phyloP scores from a whole-genome alignment of 78 protist genomes.

The Speleostelium caveatum region DNA sequence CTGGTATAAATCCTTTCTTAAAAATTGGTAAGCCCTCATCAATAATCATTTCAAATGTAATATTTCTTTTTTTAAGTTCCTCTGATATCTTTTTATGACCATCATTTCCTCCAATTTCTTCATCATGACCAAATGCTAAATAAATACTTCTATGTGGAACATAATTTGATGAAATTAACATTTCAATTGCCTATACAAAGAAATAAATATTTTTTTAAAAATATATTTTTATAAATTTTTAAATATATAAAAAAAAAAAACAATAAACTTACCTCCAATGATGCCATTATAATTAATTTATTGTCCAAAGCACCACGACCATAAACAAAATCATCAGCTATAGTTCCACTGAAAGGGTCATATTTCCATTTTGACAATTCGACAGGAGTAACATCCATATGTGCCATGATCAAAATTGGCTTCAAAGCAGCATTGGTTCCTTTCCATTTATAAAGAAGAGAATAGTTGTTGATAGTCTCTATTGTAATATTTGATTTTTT shows the following conservation, averaged over 20 bases:
- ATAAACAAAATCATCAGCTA: conserved; percentile 28
- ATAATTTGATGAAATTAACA: not conserved
- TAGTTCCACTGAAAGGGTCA: conserved; percentile 32
- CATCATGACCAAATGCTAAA: conserved; percentile 66
- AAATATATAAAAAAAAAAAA: too few relatives aligned
- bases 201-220: too few relatives aligned
- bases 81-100: conserved; percentile 33
- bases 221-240: too few relatives aligned
- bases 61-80: not conserved
- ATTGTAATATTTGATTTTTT: not conserved
- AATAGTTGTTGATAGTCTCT: conserved; percentile 2
- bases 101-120: conserved; percentile 37
- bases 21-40: conserved; percentile 58
- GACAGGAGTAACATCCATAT: conserved; percentile 63
- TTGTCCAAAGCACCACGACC: conserved; percentile 68
- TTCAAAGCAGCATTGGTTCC: conserved; percentile 28
- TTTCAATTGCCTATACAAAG: too few relatives aligned
- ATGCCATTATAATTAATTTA: conserved; percentile 36
- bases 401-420: conserved; percentile 44
- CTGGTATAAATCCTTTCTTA: conserved; percentile 18
- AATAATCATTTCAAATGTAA: conserved; percentile 9
- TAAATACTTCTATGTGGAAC: conserved; percentile 31
- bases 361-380: not conserved
- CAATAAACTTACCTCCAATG: too few relatives aligned
- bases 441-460: conserved; percentile 33